These are phyloP conservation scores for Dryas integrifolia DNA, from an alignment of 331 rosid genomes.

Conservation along the genomic window DNA sequence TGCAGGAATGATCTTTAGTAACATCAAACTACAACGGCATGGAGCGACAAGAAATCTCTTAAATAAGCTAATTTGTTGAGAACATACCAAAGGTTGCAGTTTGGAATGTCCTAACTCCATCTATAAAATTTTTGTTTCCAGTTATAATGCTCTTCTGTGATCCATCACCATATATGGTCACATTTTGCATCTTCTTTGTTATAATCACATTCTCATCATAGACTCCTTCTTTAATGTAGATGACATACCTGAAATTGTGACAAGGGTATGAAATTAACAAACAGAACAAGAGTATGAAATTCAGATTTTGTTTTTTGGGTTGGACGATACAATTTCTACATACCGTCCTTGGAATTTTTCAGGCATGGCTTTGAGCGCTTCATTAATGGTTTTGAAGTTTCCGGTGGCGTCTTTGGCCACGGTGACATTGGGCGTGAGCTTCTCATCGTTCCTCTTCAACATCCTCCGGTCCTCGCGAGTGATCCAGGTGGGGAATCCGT, in stretches of 20 bases:
- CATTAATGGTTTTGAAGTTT: slow-evolving; percentile 57
- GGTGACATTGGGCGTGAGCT: slow-evolving; percentile 63
- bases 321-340: background rate
- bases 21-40: too few relatives aligned
- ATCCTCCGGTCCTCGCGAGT: slow-evolving; percentile 47
- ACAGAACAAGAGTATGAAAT: background rate
- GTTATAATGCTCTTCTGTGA: slow-evolving; percentile 79
- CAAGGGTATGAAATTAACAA: background rate
- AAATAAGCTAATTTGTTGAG: background rate
- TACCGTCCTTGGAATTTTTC: slow-evolving; percentile 60
- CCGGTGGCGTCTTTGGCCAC: slow-evolving; percentile 82
- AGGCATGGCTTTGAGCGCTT: slow-evolving; percentile 62
- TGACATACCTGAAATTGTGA: slow-evolving; percentile 55
- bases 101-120: slow-evolving; percentile 61
- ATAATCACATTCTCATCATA: slow-evolving; percentile 63
- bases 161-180: slow-evolving; percentile 90
- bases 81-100: slow-evolving; percentile 81
- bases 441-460: slow-evolving; percentile 47
- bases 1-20: background rate
- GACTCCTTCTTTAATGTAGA: slow-evolving; percentile 69
- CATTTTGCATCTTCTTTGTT: slow-evolving; percentile 55
- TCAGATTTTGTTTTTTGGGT: too few relatives aligned
- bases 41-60: too few relatives aligned
- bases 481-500: slow-evolving; percentile 62
- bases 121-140: slow-evolving; percentile 62